Evolutionary conservation across 257 asterid genomes (phyloP).

Genomic region (Primulina eburnea): DNA sequence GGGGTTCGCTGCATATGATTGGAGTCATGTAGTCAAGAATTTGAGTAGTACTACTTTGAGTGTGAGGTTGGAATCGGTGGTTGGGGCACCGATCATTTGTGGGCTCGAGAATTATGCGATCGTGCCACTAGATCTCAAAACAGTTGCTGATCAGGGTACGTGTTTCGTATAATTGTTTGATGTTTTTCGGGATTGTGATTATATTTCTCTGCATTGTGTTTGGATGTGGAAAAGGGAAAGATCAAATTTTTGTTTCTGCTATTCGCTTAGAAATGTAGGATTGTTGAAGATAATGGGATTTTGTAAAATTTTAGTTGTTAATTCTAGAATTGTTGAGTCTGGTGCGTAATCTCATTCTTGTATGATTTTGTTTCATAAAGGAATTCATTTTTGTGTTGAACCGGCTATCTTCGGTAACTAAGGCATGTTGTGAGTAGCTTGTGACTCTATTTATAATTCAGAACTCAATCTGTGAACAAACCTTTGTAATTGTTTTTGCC

Average conservation of each 20-base stretch:
- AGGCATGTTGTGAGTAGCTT: neutral
- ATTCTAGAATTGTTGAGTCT: neutral
- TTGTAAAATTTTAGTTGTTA: neutral
- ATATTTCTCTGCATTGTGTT: constrained; percentile 5
- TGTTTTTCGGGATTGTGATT: neutral
- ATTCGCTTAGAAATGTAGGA: constrained; percentile 11
- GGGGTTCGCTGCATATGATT: constrained; percentile 75
- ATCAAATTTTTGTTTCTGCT: constrained; percentile 5
- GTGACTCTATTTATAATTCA: neutral
- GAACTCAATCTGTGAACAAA: neutral
- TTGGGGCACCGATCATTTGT: constrained; percentile 73
- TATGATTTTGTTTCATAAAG: neutral
- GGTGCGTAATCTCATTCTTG: neutral
- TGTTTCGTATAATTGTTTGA: neutral
- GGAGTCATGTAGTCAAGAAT: constrained; percentile 72
- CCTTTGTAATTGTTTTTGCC: constrained; percentile 14
- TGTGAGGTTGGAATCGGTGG: constrained; percentile 69
- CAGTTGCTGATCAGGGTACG: constrained; percentile 78
- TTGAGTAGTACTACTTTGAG: constrained; percentile 54
- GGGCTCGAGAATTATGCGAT: constrained; percentile 95
- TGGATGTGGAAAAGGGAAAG: neutral
- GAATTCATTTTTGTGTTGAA: neutral
- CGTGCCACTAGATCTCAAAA: constrained; percentile 73
- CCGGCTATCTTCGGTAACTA: neutral
- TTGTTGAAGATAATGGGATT: neutral